phyloP scores from a whole-genome alignment of 441 rosid genomes.

The Croton laevigatus region DNA sequence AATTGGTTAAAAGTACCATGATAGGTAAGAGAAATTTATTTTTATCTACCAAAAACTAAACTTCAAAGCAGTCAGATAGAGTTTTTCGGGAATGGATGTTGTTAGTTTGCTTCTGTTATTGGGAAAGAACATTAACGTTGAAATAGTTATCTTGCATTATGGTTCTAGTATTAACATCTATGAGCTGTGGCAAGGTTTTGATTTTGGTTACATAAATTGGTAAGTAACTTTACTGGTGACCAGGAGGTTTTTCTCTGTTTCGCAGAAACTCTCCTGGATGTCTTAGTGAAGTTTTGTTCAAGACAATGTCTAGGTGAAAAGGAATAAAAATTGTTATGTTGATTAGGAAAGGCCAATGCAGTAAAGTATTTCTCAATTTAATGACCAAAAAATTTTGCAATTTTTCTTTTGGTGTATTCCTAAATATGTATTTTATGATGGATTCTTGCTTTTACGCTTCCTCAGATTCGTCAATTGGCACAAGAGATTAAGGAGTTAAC shows the following conservation, averaged over 20 bases:
- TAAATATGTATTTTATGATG: conserved; percentile 17
- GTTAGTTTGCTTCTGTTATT: background rate
- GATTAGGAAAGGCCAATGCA: background rate
- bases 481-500: conserved; percentile 85
- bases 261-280: background rate
- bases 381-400: no score
- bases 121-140: background rate
- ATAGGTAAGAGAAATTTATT: background rate
- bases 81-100: background rate
- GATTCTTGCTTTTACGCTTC: conserved; percentile 13
- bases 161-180: background rate
- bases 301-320: background rate
- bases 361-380: conserved; percentile 2
- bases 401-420: background rate
- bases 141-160: background rate
- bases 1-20: background rate
- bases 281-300: background rate
- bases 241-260: background rate
- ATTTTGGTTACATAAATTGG: background rate
- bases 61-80: background rate
- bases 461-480: conserved; percentile 73
- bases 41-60: background rate
- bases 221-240: background rate
- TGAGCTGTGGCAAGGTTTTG: conserved; percentile 1
- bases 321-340: background rate